Evolutionary conservation across 2,329 filamentous ascomycete species (phyloP), one percentile per base, ranked within the genome.

Genomic region (Huntiella decipiens): DNA sequence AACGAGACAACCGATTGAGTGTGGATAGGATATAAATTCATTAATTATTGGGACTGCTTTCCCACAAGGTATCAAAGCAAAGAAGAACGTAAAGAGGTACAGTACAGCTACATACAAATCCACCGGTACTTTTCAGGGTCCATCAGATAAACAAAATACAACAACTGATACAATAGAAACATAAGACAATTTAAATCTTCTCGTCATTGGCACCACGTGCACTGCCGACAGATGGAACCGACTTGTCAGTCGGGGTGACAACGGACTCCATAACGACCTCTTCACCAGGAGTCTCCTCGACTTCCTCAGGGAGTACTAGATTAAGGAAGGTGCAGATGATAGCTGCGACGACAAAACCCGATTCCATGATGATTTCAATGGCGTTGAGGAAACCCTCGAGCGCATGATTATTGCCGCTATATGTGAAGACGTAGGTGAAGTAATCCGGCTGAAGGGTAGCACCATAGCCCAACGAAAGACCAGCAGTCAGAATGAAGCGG

Each of bases 401-500:
- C 3, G 72, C 68, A 50, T 67, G 70, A 61, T 87, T 84, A 50
- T 67, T 60, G 8, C 82, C 82, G 0, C 58, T 57, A 56, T 87
- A 87, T 3, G 77, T 80, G 58, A 91, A 85, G 45, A 91, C 73
- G 51, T 72, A 68, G 50, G 63, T 59, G 56, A 84, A 85, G 66
- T 82, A 86, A 28, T 61, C 71, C 0, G 74, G 73, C 2, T 80
- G 70, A 0, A 82, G 62, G 0, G 76, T 80, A 7, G 77, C 77
- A 47, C 77, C 76, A 52, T 82, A 82, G 31, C 84, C 84, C 22
- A 88, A 63, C 0, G 81, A 70, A 31, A 91, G 64, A 0, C 78
- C 74, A 0, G 81, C 79, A 0, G 84, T 86, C 8, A 91, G 68
- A 54, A 91, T 82, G 63, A 91, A 91, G 17, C 84, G 71, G 54